Conservation (phyloP, 768 basidiomycete species). For the Mycena maculata region DNA sequence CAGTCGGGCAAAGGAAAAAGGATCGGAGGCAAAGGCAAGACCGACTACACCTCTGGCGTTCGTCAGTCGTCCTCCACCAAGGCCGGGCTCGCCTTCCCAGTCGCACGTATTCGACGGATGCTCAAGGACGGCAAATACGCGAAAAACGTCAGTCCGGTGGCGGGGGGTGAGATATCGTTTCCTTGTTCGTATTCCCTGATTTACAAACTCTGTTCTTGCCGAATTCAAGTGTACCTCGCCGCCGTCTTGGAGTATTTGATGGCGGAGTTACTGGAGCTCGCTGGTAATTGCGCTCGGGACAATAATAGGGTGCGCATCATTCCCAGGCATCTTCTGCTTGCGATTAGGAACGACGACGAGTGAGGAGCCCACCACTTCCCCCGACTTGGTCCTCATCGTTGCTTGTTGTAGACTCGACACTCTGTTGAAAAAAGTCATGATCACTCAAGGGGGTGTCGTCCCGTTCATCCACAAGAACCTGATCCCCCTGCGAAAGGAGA, state of each 20-base stretch:
- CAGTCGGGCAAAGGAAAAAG: conserved; percentile 13
- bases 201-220: not conserved
- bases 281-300: conserved; percentile 82
- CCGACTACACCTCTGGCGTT: not conserved
- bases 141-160: conserved; percentile 75
- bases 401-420: not conserved
- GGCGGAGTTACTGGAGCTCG: conserved; percentile 88
- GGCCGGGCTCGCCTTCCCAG: conserved; percentile 79
- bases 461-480: conserved; percentile 10
- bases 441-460: conserved; percentile 5
- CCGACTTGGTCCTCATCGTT: not conserved
- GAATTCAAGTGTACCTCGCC: conserved; percentile 75
- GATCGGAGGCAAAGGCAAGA: not conserved
- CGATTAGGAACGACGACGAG: conserved; percentile 84
- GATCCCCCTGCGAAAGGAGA: not conserved
- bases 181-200: not conserved
- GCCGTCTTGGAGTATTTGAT: conserved; percentile 90
- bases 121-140: conserved; percentile 81
- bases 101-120: conserved; percentile 84
- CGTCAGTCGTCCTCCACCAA: conserved; percentile 73
- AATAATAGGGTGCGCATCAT: conserved; percentile 88
- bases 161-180: conserved; percentile 61
- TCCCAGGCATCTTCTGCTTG: conserved; percentile 85
- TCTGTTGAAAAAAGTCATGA: not conserved
- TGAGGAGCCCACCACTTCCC: conserved; percentile 35